Conservation (phyloP, 2,329 filamentous ascomycete genomes). For the Microdochium nivale region DNA sequence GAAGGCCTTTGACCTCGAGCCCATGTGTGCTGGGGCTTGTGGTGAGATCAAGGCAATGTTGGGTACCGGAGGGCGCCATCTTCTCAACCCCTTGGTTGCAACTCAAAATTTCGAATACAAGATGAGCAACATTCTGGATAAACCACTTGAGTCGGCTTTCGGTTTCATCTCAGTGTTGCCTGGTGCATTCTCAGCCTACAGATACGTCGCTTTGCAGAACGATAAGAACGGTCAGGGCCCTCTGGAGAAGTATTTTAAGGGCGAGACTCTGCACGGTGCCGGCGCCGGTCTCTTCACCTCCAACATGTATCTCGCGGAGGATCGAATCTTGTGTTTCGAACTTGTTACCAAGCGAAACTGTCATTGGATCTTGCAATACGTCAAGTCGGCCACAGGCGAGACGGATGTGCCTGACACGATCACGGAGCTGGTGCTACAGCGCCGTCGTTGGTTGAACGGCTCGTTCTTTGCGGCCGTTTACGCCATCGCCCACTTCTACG, state of each 20-base stretch:
- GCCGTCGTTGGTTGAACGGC: conserved; percentile 94
- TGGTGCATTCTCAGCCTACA: conserved; percentile 88
- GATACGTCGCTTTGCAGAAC: conserved; percentile 93
- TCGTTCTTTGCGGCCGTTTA: conserved; percentile 98
- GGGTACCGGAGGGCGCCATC: conserved; percentile 70
- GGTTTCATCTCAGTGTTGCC: conserved; percentile 97
- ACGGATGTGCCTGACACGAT: conserved; percentile 94
- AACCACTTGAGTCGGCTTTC: conserved; percentile 93
- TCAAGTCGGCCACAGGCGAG: conserved; percentile 94
- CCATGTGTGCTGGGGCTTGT: conserved; percentile 94
- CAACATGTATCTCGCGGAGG: conserved; percentile 90
- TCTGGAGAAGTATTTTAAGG: conserved; percentile 97
- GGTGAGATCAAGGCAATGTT: conserved; percentile 98
- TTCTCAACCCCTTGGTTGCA: conserved; percentile 89
- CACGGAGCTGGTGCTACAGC: conserved; percentile 89
- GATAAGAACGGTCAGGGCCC: conserved; percentile 93
- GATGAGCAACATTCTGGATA: conserved; percentile 98
- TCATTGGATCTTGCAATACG: conserved; percentile 95
- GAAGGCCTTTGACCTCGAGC: conserved; percentile 97
- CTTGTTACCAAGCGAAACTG: conserved; percentile 96
- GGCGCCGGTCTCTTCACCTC: conserved; percentile 96
- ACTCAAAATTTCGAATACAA: conserved; percentile 99
- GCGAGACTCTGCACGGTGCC: conserved; percentile 90
- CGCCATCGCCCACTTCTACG: conserved; percentile 87
- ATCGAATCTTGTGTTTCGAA: conserved; percentile 94